Evolutionary conservation across 176 grass and related monocot genomes (phyloP).

Genomic region (Tuctoria greenei): DNA sequence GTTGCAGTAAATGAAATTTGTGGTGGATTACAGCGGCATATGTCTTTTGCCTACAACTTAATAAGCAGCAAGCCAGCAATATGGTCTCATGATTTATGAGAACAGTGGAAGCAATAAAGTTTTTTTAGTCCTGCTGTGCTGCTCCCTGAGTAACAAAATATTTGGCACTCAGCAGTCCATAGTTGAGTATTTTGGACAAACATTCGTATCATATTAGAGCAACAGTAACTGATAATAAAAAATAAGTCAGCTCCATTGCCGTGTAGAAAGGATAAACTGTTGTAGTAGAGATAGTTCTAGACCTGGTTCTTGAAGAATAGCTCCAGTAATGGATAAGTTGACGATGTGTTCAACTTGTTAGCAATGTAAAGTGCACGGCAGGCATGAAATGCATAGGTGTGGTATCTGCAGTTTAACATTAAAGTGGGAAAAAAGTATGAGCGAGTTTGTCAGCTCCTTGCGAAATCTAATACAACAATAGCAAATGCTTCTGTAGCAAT

Average conservation of each 20-base stretch:
- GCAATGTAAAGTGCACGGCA: slow-evolving; percentile 88
- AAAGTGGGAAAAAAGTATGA: not conserved
- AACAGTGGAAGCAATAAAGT: not conserved
- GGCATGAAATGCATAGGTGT: slow-evolving; percentile 77
- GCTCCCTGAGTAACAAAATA: not conserved
- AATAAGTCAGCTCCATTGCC: not conserved
- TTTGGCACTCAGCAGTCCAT: not conserved
- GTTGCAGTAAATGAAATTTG: not conserved
- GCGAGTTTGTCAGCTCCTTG: not conserved
- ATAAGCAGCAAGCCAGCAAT: no score
- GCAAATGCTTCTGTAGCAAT: not conserved
- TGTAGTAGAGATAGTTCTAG: not conserved
- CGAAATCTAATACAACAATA: not conserved
- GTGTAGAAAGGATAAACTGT: not conserved
- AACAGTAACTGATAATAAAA: not conserved
- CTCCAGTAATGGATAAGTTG: slow-evolving; percentile 80
- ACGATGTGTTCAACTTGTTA: slow-evolving; percentile 83
- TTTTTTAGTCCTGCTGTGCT: not conserved
- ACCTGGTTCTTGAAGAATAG: slow-evolving; percentile 93
- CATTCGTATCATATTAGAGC: not conserved
- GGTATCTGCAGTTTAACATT: slow-evolving; percentile 58
- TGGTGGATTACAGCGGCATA: not conserved
- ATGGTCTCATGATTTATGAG: not conserved
- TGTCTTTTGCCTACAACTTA: not conserved
- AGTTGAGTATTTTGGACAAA: not conserved